A percentile compares a stretch with the other conserved stretches of the same genome.
Evolutionary conservation across 352 stramenopile species (phyloP).

Genomic region (Phytophthora citrophthora): DNA sequence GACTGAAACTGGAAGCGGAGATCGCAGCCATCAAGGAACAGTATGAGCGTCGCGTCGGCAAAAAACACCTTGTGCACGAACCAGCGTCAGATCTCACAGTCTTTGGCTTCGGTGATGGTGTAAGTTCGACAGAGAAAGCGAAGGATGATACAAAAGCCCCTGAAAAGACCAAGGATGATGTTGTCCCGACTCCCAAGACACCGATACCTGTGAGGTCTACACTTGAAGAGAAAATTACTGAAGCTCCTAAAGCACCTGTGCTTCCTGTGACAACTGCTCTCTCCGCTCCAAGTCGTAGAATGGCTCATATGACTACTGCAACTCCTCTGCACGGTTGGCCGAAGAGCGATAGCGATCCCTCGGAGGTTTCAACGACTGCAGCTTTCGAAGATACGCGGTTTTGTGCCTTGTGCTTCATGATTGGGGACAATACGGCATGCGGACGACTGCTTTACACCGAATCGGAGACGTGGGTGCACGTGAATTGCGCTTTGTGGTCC

Average conservation of each 20-base stretch:
- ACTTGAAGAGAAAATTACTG: neutral
- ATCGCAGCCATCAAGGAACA: constrained; percentile 80
- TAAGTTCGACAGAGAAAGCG: neutral
- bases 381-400: constrained; percentile 70
- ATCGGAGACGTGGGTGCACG: constrained; percentile 90
- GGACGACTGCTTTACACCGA: constrained; percentile 86
- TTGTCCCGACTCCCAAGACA: neutral
- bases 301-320: constrained; percentile 47
- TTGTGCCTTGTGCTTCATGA: constrained; percentile 84
- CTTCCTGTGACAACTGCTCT: neutral
- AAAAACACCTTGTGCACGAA: constrained; percentile 58
- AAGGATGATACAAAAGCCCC: neutral
- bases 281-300: neutral
- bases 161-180: constrained; percentile 1
- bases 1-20: constrained; percentile 69
- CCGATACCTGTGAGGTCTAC: neutral
- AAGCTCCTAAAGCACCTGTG: neutral
- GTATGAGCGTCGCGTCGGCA: constrained; percentile 70
- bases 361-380: neutral
- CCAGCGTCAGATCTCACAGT: constrained; percentile 31
- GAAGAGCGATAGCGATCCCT: neutral
- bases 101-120: constrained; percentile 22
- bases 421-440: constrained; percentile 74
- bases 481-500: constrained; percentile 94
- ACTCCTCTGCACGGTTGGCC: constrained; percentile 55